Base-by-base conservation (phyloP, 1,284 basidiomycete genomes). In the Malassezia psittaci region DNA sequence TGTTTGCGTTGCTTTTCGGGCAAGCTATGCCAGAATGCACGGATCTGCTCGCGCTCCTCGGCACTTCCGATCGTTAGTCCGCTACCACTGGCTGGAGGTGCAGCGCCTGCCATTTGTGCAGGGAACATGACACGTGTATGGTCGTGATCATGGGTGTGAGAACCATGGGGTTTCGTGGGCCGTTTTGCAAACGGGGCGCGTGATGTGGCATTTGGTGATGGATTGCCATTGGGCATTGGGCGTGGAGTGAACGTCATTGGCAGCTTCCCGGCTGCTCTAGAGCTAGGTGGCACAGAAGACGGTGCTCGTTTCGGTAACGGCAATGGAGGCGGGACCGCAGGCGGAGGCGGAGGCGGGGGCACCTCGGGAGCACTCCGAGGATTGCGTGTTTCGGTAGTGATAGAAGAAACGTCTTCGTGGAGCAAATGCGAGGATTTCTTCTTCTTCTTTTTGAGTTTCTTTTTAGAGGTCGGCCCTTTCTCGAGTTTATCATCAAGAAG, bases 41-140 rank as follows among this genome's bases (percentile, higher is more conserved):
- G 90, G 77, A 98, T 96, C 64, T 88, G 83, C 75, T 96, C 90
- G 29, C 94, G 83, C 77, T 98, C 93, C 76, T 94, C 88, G 10
- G 82, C 68, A 72, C 83, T 88, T 59, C 88, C 90, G 69, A 85
- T 88, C 85, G 90, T 57, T 21, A 57, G 34, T 90, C 68, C 90
- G 86, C 81, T 87, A 85, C 76, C 56, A 57, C 52, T 48, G 43
- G 56, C 54, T 34, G 54, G 52, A 43, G 55, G 55, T 41, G 55
- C 55, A 2, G 55, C 55, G 34, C 55, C 51, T 10, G 55, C 33
- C 39, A 48, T 48, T 35, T 52, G 44, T 36, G 46, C 16, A 3
- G 55, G 55, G 36, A 51, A 57, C 45, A 57, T 38, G 35, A 51
- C 39, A n/a, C 40, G 49, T 29, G 21, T 50, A 40, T 6, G 8